These are phyloP conservation scores for Vigna nakashimae DNA, from an alignment of 306 rosid species.

Conservation along the genomic window DNA sequence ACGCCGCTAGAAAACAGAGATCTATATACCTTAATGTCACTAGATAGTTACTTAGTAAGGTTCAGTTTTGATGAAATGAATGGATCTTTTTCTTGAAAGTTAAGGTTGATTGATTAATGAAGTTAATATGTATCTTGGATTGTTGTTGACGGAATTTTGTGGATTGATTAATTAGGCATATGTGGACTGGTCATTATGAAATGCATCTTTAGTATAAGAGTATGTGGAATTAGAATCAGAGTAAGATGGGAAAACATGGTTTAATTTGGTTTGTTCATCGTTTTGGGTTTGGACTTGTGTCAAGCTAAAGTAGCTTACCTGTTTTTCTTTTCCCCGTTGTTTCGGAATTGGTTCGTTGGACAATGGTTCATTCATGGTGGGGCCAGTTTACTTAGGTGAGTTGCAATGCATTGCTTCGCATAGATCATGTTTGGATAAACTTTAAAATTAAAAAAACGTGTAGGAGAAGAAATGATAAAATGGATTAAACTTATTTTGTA, in stretches of 20 bases:
- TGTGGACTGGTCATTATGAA: constrained; percentile 99
- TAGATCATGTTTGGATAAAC: background rate
- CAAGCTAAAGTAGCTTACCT: constrained; percentile 48
- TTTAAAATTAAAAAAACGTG: background rate
- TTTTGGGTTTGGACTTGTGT: constrained; percentile 7
- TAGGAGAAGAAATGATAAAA: background rate
- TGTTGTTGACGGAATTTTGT: background rate
- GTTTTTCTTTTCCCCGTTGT: constrained; percentile 40
- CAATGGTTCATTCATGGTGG: constrained; percentile 40
- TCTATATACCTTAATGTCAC: constrained; percentile 98
- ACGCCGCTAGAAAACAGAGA: constrained; percentile 94
- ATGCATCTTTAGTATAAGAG: constrained; percentile 99
- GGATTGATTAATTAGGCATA: constrained; percentile 70
- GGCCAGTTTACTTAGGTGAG: constrained; percentile 96
- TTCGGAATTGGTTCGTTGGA: constrained; percentile 54
- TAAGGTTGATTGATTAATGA: background rate
- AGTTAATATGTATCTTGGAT: background rate
- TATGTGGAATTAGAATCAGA: constrained; percentile 98
- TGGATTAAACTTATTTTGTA: background rate
- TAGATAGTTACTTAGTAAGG: constrained; percentile 51
- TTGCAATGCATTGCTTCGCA: background rate
- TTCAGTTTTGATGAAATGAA: background rate
- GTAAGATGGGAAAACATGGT: constrained; percentile 99
- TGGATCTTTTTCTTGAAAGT: background rate
- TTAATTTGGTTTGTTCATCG: constrained; percentile 11